phyloP scores from a whole-genome alignment of 116 monocot genomes.

The Phalaenopsis hybrid region DNA sequence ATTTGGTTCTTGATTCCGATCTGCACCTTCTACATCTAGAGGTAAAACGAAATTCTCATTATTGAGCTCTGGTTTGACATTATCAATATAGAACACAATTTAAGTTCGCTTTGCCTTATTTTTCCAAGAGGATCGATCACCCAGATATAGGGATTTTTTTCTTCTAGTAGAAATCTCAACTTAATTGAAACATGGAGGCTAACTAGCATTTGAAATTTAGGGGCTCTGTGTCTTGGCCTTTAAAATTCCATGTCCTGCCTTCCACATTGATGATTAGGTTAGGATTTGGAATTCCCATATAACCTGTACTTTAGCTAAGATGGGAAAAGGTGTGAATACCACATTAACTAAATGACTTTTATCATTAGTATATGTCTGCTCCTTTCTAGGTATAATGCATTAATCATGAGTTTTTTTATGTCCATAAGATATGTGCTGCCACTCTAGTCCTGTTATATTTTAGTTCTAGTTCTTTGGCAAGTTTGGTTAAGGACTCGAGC shows the following conservation, averaged over 20 bases:
- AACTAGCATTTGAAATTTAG: not conserved
- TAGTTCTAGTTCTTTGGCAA: not conserved
- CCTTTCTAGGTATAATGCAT: not conserved
- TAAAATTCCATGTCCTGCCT: not conserved
- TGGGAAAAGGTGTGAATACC: not conserved
- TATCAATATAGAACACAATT: not conserved
- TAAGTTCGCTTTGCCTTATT: too few relatives aligned
- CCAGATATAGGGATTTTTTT: not conserved
- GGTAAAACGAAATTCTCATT: constrained; percentile 29
- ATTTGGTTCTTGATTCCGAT: constrained; percentile 87
- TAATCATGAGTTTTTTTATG: not conserved
- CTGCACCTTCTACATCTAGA: constrained; percentile 83
- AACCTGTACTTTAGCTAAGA: not conserved
- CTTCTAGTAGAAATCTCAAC: not conserved
- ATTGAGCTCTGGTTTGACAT: not conserved
- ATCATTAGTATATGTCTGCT: not conserved
- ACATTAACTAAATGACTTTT: not conserved
- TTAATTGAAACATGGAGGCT: not conserved
- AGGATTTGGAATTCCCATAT: not conserved
- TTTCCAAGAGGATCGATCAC: not conserved
- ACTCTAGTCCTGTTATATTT: not conserved
- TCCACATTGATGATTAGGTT: not conserved
- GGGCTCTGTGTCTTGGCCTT: not conserved
- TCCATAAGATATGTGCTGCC: too few relatives aligned
- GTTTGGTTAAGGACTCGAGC: not conserved